phyloP scores from a whole-genome alignment of 805 yeast species.

The Wickerhamomyces tratensis region DNA sequence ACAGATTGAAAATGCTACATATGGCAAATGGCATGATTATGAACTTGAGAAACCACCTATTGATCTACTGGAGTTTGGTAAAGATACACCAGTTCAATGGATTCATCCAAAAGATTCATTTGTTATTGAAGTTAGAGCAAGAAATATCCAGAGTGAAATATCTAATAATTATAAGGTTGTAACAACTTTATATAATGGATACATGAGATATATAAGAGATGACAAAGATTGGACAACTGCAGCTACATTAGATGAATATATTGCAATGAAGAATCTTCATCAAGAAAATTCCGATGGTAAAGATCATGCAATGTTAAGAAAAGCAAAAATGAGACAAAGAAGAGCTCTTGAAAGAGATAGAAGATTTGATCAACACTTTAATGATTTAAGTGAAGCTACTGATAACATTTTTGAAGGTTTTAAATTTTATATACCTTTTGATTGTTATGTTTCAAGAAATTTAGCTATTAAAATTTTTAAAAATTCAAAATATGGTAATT shows the following conservation, averaged over 20 bases:
- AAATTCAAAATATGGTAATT: no score
- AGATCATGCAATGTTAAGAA: conserved; percentile 10
- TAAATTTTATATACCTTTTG: conserved; percentile 35
- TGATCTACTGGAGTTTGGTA: conserved; percentile 41
- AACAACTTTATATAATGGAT: conserved; percentile 67
- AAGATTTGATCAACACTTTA: conserved; percentile 12
- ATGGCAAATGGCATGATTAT: conserved; percentile 50
- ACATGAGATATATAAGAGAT: conserved; percentile 54
- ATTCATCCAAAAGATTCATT: conserved; percentile 69
- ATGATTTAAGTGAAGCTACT: conserved; percentile 10
- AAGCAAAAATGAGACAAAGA: conserved; percentile 18
- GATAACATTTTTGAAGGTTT: conserved; percentile 33
- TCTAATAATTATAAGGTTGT: conserved; percentile 48
- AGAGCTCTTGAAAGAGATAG: conserved; percentile 21
- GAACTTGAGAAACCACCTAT: conserved; percentile 31
- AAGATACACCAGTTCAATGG: conserved; percentile 61
- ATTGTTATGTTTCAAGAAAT: conserved; percentile 32
- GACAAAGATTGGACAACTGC: conserved; percentile 58
- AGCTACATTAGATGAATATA: conserved; percentile 46
- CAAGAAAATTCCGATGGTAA: conserved; percentile 1
- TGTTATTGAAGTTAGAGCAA: conserved; percentile 76
- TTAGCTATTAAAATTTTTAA: background rate
- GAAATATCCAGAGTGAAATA: conserved; percentile 49
- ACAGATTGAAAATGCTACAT: conserved; percentile 44
- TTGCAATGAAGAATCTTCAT: conserved; percentile 20